Evolutionary conservation across 139 green algal genomes (phyloP).

Genomic region (Chlorella sp.): DNA sequence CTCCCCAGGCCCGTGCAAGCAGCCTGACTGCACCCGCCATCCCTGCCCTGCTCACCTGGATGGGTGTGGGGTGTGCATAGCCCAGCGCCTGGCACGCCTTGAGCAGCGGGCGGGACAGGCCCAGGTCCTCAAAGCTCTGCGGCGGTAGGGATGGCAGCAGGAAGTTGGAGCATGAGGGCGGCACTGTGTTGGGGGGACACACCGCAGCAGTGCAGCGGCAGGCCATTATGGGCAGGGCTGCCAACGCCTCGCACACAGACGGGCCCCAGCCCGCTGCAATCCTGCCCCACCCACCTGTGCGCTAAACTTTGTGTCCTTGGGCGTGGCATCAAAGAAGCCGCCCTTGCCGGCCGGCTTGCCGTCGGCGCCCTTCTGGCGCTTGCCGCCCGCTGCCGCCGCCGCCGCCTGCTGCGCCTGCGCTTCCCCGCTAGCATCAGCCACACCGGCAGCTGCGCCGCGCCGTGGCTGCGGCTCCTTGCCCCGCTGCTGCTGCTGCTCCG

Average conservation of each 20-base stretch:
- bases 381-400: constrained; percentile 6
- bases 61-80: constrained; percentile 93
- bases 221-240: too few species aligned
- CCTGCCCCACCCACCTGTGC: constrained; percentile 37
- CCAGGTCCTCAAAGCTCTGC: constrained; percentile 85
- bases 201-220: too few species aligned
- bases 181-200: too few species aligned
- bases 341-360: neutral
- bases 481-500: constrained; percentile 28
- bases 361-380: constrained; percentile 11
- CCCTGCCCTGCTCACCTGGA: constrained; percentile 67
- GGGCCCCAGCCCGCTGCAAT: too few species aligned
- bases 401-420: constrained; percentile 29
- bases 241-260: too few species aligned
- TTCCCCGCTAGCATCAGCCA: neutral
- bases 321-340: constrained; percentile 69
- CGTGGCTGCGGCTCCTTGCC: constrained; percentile 1
- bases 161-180: too few species aligned
- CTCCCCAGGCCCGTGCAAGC: too few species aligned
- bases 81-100: constrained; percentile 89
- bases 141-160: neutral
- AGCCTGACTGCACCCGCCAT: too few species aligned
- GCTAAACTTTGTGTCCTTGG: constrained; percentile 72
- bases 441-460: neutral
- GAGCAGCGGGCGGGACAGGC: constrained; percentile 90